phyloP scores from a whole-genome alignment of 2,329 filamentous ascomycete species.

The Aureobasidium sp. region DNA sequence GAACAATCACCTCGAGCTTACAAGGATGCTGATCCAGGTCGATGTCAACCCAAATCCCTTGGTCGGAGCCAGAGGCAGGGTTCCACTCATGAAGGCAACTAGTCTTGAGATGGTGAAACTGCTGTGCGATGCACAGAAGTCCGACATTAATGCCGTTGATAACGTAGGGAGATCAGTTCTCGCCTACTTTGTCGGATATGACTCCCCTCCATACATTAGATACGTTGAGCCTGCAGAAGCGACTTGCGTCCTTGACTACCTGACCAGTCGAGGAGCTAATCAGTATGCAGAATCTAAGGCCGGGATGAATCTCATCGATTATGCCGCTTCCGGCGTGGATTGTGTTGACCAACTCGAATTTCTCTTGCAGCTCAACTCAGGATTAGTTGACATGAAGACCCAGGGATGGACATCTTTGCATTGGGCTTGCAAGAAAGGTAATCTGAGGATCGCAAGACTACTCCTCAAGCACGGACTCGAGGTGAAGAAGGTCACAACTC shows the following conservation, averaged over 20 bases:
- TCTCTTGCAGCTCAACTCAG: background rate
- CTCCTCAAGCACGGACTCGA: background rate
- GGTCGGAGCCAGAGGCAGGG: no score
- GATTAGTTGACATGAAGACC: background rate
- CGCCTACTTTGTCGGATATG: no score
- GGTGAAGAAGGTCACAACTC: background rate
- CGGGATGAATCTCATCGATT: background rate
- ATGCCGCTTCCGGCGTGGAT: background rate
- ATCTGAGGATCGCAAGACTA: background rate
- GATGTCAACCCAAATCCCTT: background rate
- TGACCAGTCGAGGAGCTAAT: background rate
- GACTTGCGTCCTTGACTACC: background rate
- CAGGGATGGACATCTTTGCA: background rate
- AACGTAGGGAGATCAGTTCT: background rate
- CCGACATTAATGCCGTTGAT: background rate
- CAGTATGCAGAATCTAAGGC: background rate
- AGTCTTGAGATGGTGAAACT: background rate
- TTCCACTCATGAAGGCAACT: background rate
- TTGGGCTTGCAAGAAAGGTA: no score
- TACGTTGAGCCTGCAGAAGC: background rate
- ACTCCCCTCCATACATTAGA: background rate
- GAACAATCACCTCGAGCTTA: background rate
- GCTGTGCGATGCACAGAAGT: background rate
- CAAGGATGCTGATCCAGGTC: background rate
- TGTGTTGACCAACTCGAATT: background rate